A percentile compares a stretch with the other conserved stretches of the same genome.
These are phyloP conservation scores for Trametes sanguinea DNA, from an alignment of 768 basidiomycete species.

Conservation along the genomic window DNA sequence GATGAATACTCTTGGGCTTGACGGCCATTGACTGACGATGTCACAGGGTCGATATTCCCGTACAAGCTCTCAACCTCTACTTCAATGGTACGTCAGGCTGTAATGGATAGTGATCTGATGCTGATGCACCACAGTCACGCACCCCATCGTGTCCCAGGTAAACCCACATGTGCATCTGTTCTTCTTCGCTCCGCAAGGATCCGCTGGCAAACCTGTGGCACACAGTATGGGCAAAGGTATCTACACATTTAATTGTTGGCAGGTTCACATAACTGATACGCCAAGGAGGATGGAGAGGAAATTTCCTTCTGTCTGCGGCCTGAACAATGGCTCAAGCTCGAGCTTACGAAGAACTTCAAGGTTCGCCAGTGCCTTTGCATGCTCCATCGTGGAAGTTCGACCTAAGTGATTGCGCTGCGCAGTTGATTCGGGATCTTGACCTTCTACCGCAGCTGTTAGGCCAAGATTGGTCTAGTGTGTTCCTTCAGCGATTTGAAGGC, in stretches of 20 bases:
- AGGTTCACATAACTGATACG: background rate
- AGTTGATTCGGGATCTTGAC: slow-evolving; percentile 94
- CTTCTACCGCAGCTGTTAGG: slow-evolving; percentile 91
- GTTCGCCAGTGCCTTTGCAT: slow-evolving; percentile 34
- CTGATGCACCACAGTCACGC: slow-evolving; percentile 58
- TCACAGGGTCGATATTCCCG: slow-evolving; percentile 87
- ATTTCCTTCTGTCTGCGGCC: slow-evolving; percentile 89
- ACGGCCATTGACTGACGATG: background rate
- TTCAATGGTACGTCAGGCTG: slow-evolving; percentile 63
- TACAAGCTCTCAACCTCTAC: slow-evolving; percentile 85
- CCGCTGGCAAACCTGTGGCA: slow-evolving; percentile 90
- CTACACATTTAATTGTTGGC: background rate
- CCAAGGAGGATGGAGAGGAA: slow-evolving; percentile 84
- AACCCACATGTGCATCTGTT: slow-evolving; percentile 93
- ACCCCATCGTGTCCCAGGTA: slow-evolving; percentile 92
- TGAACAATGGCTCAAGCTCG: slow-evolving; percentile 94
- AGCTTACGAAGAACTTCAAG: slow-evolving; percentile 96
- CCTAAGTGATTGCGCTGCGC: background rate
- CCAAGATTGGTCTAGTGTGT: slow-evolving; percentile 96
- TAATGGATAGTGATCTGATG: no score
- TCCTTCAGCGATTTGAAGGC: slow-evolving; percentile 91
- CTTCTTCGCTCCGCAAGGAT: slow-evolving; percentile 90
- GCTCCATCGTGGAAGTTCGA: background rate
- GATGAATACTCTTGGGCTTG: background rate
- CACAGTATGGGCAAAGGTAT: slow-evolving; percentile 90